Evolutionary conservation across 2,329 filamentous ascomycete species (phyloP).

Genomic region (Thielaviopsis euricoi): DNA sequence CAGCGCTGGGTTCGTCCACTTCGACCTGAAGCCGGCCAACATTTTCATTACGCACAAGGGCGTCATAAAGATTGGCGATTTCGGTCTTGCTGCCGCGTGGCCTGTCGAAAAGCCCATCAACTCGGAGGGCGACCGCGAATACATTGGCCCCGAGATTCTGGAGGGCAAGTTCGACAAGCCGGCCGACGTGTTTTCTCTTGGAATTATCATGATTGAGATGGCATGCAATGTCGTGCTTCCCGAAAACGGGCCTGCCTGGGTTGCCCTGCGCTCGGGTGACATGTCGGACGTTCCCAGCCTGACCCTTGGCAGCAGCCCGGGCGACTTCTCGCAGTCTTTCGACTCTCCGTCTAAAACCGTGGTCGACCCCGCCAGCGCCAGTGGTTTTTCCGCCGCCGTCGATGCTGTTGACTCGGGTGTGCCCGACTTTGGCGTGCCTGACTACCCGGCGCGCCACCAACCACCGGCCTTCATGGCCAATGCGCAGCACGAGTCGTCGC

Average conservation of each 20-base stretch:
- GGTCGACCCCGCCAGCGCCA: background rate
- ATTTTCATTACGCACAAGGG: constrained; percentile 70
- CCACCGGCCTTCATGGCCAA: constrained; percentile 87
- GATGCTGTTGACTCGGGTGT: background rate
- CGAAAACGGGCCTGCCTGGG: constrained; percentile 83
- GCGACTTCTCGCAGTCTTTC: constrained; percentile 30
- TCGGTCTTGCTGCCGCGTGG: constrained; percentile 66
- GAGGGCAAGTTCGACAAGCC: constrained; percentile 76
- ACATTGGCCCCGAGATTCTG: constrained; percentile 87
- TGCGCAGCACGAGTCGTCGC: constrained; percentile 49
- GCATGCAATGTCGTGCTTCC: constrained; percentile 87
- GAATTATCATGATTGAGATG: constrained; percentile 86
- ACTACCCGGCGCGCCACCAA: constrained; percentile 34
- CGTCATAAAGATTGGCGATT: constrained; percentile 70
- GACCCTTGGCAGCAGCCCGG: constrained; percentile 61
- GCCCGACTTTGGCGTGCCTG: constrained; percentile 25
- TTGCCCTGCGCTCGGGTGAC: constrained; percentile 75
- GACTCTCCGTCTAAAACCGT: background rate
- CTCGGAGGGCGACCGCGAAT: constrained; percentile 87
- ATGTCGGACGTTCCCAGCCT: constrained; percentile 77
- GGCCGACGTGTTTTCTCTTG: constrained; percentile 84
- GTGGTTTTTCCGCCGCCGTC: background rate
- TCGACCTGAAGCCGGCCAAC: constrained; percentile 76
- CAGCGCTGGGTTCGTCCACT: constrained; percentile 67
- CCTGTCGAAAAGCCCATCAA: constrained; percentile 63